Base-by-base conservation (phyloP, 1,284 basidiomycete genomes). In the Mycena citricolor region DNA sequence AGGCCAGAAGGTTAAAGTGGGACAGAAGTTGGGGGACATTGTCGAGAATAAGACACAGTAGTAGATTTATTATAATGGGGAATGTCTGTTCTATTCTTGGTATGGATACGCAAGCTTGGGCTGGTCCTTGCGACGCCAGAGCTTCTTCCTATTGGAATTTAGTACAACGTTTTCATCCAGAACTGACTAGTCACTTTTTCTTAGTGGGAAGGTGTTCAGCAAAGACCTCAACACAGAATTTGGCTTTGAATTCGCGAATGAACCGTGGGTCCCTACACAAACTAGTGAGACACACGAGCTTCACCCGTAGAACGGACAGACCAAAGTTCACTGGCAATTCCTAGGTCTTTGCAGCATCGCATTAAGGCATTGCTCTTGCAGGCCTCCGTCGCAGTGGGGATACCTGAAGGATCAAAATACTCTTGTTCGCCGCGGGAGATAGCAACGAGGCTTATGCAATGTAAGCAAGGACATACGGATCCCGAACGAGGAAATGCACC, bases 331-430 rank as follows among this genome's bases (percentile, higher is more conserved):
- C 90, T 94, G 0, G 95, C 95, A 54, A 99, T 78, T 5, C 95
- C 95, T 25, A 99, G 70, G 61, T 99, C 95, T 63, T 99, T 99
- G 71, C 93, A 97, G 65, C 95, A 98, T 24, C 95, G 77, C 94
- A 98, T 97, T 28, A 99, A 73, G 2, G 95, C 95, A 56, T 99
- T 98, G 58, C 88, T 92, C 68, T 98, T 99, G 70, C 90, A 92
- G 0, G 88, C 93, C 63, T 99, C 95, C 0, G 89, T 90, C 0
- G 95, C 95, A 0, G 94, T 99, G 1, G 95, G 80, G 39, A 99
- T 84, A 16, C 94, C 94, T 0, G 79, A 77, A 3, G 90, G 86
- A 60, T 95, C 92, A 60, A 97, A 99, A 65, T 94, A 98, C 57
- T 97, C 93, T 60, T 98, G 95, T 67, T 99, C 95, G 32, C 95